Base-by-base conservation (phyloP, 2,329 filamentous ascomycete genomes). In the Xylaria hypoxylon region DNA sequence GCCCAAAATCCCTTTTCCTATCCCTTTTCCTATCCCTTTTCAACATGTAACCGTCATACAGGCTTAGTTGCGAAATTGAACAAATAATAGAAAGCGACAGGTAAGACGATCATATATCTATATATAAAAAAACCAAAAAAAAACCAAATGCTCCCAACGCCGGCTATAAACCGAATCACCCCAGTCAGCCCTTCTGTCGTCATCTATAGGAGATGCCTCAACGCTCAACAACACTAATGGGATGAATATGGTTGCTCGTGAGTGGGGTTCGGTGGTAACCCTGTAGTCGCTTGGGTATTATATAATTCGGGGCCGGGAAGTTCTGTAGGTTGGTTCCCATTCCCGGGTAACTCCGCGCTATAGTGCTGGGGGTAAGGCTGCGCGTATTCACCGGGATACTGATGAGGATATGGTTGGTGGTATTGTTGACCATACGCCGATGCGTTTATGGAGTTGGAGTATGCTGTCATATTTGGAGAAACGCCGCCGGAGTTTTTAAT, bases 281-380 rank as follows among this genome's bases (percentile, higher is more conserved):
- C 51, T 19, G 38, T 15, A 55, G 28, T 42, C 7, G 42, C 8
- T 33, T 50, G 58, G 19, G 38, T n/a, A 40, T 55, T 31, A 51
- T 69, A 47, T 15, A 45, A 11, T 3, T 31, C 35, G 24, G 60
- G 40, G 13, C 17, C 68, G 5, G 69, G 65, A 11, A 71, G 63
- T 45, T 71, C 69, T 26, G 59, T 52, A 24, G 70, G 65, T 17
- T 62, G 51, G 22, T 66, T 67, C 26, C 59, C 65, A 17, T 35
- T 47, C 11, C 61, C 65, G 3, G 72, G 58, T 2, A 74, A 44
- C 51, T 74, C 73, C 3, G 68, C 67, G 31, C 67, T 68, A 35
- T 72, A 73, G 11, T 59, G 60, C 48, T 73, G 70, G 5, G 67
- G 61, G 13, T 72, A 68, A 7, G 68, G 68, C 42, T 67, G 65